These are phyloP conservation scores for Thermochaetoides dissita DNA, from an alignment of 2,329 filamentous ascomycete genomes.

Conservation along the genomic window DNA sequence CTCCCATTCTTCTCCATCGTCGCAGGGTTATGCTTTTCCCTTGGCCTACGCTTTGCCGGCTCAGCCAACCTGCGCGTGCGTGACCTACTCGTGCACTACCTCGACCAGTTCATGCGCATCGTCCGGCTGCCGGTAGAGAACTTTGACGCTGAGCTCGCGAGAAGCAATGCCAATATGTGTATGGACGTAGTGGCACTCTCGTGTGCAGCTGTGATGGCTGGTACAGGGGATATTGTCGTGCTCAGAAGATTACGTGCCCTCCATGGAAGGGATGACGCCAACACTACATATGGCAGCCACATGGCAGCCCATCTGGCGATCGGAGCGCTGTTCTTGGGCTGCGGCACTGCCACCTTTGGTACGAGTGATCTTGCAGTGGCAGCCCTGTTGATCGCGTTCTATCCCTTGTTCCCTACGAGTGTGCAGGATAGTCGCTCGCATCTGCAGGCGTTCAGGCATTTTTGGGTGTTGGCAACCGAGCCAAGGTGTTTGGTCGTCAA, in stretches of 20 bases:
- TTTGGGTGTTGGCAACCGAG: constrained; percentile 91
- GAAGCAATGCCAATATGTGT: constrained; percentile 76
- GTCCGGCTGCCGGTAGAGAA: constrained; percentile 42
- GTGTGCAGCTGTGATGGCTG: constrained; percentile 82
- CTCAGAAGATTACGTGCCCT: constrained; percentile 75
- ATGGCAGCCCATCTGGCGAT: constrained; percentile 86
- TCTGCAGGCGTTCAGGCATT: constrained; percentile 87
- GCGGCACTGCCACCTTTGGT: constrained; percentile 82
- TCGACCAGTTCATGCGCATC: constrained; percentile 76
- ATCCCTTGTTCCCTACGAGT: constrained; percentile 76
- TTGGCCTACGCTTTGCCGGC: constrained; percentile 61
- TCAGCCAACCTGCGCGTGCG: constrained; percentile 57
- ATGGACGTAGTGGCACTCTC: constrained; percentile 77
- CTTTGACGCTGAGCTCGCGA: constrained; percentile 75
- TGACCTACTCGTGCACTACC: constrained; percentile 68
- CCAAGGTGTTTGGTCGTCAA: constrained; percentile 76
- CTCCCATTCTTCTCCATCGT: constrained; percentile 88
- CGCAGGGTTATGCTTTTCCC: constrained; percentile 71
- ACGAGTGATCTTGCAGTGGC: constrained; percentile 79
- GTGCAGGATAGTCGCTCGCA: constrained; percentile 92
- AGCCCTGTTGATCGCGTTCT: constrained; percentile 77
- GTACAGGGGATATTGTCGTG: constrained; percentile 75
- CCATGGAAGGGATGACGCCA: constrained; percentile 71
- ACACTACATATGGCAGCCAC: constrained; percentile 85
- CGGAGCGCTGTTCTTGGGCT: constrained; percentile 79